phyloP scores from a whole-genome alignment of 2,329 filamentous ascomycete species.

The Torrubiella hemipterigena region DNA sequence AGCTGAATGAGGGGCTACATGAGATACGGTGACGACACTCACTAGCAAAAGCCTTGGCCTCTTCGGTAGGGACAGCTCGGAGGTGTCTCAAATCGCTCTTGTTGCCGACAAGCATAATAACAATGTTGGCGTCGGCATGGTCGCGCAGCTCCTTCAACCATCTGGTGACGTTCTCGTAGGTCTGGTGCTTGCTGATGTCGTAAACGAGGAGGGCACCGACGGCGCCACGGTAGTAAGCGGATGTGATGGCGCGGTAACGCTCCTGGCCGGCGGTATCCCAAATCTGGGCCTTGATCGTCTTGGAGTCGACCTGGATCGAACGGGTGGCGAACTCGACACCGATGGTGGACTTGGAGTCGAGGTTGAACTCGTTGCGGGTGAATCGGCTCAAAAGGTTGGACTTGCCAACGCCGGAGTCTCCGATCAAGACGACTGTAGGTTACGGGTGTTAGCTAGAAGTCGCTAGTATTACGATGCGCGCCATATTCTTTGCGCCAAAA shows the following conservation, averaged over 20 bases:
- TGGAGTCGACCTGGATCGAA: conserved; percentile 96
- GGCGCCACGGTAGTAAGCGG: conserved; percentile 95
- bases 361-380: conserved; percentile 99
- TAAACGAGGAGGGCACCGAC: conserved; percentile 97
- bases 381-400: conserved; percentile 99
- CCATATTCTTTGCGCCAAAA: too few relatives aligned
- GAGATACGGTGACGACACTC: conserved; percentile 16
- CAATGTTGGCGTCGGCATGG: conserved; percentile 96
- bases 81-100: conserved; percentile 99
- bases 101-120: conserved; percentile 99
- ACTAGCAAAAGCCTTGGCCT: conserved; percentile 98
- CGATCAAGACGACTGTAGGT: conserved; percentile 80
- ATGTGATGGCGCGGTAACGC: conserved; percentile 97
- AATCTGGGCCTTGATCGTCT: conserved; percentile 99
- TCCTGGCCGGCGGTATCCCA: conserved; percentile 99
- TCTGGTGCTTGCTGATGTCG: conserved; percentile 99
- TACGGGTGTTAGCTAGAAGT: conserved; percentile 20
- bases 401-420: conserved; percentile 98
- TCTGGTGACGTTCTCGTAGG: conserved; percentile 96
- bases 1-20: too few relatives aligned
- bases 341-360: conserved; percentile 99
- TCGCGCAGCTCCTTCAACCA: conserved; percentile 98
- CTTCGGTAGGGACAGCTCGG: conserved; percentile 91
- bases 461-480: too few relatives aligned
- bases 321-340: conserved; percentile 98